Base-by-base conservation (phyloP, 768 basidiomycete species). In the Russula foetens region DNA sequence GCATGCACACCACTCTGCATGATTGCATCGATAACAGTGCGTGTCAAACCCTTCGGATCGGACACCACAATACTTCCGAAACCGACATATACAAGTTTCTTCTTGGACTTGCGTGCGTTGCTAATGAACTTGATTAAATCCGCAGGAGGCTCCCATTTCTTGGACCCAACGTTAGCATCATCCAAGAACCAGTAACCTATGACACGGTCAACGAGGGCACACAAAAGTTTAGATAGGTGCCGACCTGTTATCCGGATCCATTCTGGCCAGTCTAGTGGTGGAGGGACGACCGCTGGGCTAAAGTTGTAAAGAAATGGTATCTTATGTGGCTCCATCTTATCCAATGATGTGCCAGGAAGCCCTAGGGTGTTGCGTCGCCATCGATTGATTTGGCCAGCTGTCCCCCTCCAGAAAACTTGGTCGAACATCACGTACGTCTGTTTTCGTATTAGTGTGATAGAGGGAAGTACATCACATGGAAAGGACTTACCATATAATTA, bases 271-370 rank as follows among this genome's bases (percentile, higher is more conserved):
- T 99, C 96, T 57, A 98, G 74, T 3, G 96, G 96, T 28, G 88
- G 92, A 7, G 95, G 94, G 15, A 98, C 92, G 48, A 92, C 79
- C 31, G 82, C 78, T 1, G 94, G 91, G 68, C 92, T 95, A 71
- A 98, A 98, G 72, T 98, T 98, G 74, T 99, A 99, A 31, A 99
- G 73, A 77, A 98, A 99, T 3, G 96, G 96, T 52, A 96, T 91
- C 75, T 95, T 97, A 75, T 98, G 94, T 38, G 91, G 91, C 70
- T 97, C 93, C 85, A 98, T 90, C 74, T 86, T 93, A 73, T 98
- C 97, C 45, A 97, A 77, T 65, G 79, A 93, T 19, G 96, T 98
- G 63, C 86, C 79, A 3, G 81, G 81, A 38, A 99, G 80, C 50
- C 81, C 82, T 23, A 98, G 74, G 7, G 83, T 70, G 64, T 92